Base-by-base conservation (phyloP, 2,329 filamentous ascomycete genomes). In the Trichoderma sp. region DNA sequence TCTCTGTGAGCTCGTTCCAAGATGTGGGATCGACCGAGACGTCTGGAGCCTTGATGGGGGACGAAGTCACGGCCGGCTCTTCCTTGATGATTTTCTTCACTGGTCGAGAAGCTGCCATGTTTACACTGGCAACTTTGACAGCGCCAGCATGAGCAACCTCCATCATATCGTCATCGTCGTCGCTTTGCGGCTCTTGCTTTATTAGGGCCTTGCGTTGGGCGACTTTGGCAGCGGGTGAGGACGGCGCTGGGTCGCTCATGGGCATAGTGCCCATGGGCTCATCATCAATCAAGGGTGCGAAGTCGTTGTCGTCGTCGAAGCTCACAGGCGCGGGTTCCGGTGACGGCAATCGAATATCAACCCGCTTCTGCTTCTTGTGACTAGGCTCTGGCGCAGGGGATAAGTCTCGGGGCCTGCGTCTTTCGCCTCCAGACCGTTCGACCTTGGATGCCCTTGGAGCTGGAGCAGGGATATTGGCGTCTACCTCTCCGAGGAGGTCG, bases 161-260 rank as follows among this genome's bases (percentile, higher is more conserved):
- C 90, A 98, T 93, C 84, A 95, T 86, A 73, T 93, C 92, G 39
- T 97, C 93, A 26, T 93, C 90, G 3, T 93, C 91, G 13, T 93
- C 91, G 4, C 94, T 92, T 17, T 82, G 80, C 50, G 80, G 77
- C 68, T 87, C 85, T 47, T 81, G 77, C 75, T 86, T 87, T 34
- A 82, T 82, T 77, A 82, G 88, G 75, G 79, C 83, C 81, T 92
- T 96, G 73, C 94, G 89, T 77, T 93, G 89, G 8, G 93, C 89
- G 47, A 91, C 93, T 77, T 94, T 95, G 55, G 89, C 88, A 7
- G 94, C 90, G 0, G 96, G 96, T 1, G 96, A 98, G 1, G 95
- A 98, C 12, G 93, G 94, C 53, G 92, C 86, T 3, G 91, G 90
- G 77, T 98, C 95, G 79, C 92, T 95, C 90, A 96, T 95, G n/a